Conservation (phyloP, 345 rosid species). For the Kandelia obovata region DNA sequence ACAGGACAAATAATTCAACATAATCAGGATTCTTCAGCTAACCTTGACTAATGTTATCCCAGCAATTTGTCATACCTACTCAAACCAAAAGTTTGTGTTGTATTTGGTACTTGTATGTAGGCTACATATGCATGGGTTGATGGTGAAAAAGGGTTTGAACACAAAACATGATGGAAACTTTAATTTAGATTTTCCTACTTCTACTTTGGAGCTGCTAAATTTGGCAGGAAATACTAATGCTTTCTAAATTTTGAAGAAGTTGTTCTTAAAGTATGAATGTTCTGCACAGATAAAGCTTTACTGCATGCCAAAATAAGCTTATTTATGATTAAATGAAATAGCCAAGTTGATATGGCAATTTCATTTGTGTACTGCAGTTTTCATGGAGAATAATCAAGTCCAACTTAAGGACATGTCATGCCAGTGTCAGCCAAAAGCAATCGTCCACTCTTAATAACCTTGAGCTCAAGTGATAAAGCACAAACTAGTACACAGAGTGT, state of each 20-base stretch:
- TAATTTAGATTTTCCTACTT: too few relatives aligned
- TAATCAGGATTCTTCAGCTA: conserved; percentile 8
- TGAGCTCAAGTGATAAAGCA: background rate
- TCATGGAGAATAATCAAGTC: background rate
- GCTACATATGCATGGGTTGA: background rate
- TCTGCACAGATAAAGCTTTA: too few relatives aligned
- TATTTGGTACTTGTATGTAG: background rate
- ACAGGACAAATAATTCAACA: background rate
- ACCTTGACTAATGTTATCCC: conserved; percentile 5
- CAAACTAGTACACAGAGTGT: background rate
- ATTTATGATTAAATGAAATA: too few relatives aligned
- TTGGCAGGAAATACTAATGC: too few relatives aligned
- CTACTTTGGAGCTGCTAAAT: too few relatives aligned
- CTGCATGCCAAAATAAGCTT: too few relatives aligned
- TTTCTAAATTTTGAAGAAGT: too few relatives aligned
- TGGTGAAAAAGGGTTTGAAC: too few relatives aligned
- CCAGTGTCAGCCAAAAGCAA: background rate
- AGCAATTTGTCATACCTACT: background rate
- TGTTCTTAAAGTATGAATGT: too few relatives aligned
- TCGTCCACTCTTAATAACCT: conserved; percentile 5
- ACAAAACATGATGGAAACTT: too few relatives aligned
- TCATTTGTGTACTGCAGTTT: background rate
- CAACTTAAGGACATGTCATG: conserved; percentile 6
- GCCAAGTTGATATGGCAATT: background rate
- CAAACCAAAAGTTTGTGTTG: background rate